Evolutionary conservation across 805 yeast species (phyloP), one percentile per base, ranked within the genome.

Genomic region (Candida cerambycidarum): DNA sequence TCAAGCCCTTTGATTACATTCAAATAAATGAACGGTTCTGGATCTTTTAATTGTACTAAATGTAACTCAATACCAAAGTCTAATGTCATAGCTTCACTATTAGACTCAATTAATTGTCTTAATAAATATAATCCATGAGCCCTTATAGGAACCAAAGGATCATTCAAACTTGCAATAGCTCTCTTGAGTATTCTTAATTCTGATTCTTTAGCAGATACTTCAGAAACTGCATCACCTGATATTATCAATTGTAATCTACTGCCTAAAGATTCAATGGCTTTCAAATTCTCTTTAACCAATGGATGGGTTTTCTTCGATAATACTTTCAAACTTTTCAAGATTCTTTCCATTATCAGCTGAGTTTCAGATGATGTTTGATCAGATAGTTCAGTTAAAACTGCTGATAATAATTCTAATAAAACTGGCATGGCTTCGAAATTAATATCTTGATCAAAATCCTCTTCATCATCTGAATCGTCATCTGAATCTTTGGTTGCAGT

Each of bases 11-110:
- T 88, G 47, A 93, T 86, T 0, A 84, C 85, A 55, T 88, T 92
- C 42, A 93, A 59, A 57, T 88, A 93, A 12, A 93, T 79, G 59
- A 82, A 92, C 0, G 99, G 96, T 45, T 92, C 99, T 0, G 79
- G 72, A 51, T 89, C 95, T 36, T 75, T 74, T 32, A 93, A 62
- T 50, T 84, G 87, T 1, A 71, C 63, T 13, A 85, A 54, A 56
- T 85, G 87, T 11, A 88, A 61, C 13, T 77, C 71, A 21, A 87
- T 61, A 0, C 78, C 92, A 41, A 77, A 75, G 3, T 75, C 78
- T 8, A 76, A 38, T 0, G 75, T 55, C 11, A 87, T 57, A 0
- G 78, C 79, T 1, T 67, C 58, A n/a, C 86, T 78, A 27, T 69
- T 69, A 23, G 59, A 62, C 32, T 65, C 71, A 5, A 79, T 69